These are phyloP conservation scores for Coemansia sp. DNA, from an alignment of 192 early-diverging fungal genomes.

Conservation along the genomic window DNA sequence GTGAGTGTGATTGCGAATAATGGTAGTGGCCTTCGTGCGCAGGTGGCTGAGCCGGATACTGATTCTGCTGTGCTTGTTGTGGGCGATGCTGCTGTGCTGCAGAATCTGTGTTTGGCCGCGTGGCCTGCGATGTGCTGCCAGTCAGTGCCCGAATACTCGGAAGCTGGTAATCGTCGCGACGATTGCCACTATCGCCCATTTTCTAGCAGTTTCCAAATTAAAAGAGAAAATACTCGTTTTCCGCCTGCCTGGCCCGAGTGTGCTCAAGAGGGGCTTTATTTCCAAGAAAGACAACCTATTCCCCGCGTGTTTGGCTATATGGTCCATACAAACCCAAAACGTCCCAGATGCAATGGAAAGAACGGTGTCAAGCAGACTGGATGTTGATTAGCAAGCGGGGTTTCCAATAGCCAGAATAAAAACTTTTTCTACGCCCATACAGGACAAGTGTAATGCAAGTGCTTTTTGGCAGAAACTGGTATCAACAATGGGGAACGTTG, in stretches of 20 bases:
- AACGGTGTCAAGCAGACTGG: neutral
- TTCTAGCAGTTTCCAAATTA: neutral
- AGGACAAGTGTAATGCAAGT: neutral
- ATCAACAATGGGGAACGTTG: too few species aligned
- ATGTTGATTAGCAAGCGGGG: neutral
- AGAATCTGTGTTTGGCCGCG: constrained; percentile 4
- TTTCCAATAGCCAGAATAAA: neutral
- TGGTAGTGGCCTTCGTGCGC: neutral
- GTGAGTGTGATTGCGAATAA: constrained; percentile 4
- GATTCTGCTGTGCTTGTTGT: constrained; percentile 4
- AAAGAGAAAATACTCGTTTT: neutral
- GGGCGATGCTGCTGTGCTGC: constrained; percentile 8
- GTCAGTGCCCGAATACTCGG: constrained; percentile 45
- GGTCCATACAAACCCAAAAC: too few species aligned
- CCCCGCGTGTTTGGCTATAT: too few species aligned
- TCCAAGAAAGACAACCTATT: neutral
- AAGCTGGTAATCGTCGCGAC: constrained; percentile 33
- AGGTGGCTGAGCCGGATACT: constrained; percentile 7
- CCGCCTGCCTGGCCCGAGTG: neutral
- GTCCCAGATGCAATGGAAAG: neutral
- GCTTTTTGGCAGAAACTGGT: too few species aligned
- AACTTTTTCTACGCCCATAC: neutral
- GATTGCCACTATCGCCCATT: constrained; percentile 31
- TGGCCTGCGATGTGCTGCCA: constrained; percentile 8
- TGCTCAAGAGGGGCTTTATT: neutral